These are phyloP conservation scores for Ettlia oleoabundans DNA, from an alignment of 139 green algal genomes.

Conservation along the genomic window DNA sequence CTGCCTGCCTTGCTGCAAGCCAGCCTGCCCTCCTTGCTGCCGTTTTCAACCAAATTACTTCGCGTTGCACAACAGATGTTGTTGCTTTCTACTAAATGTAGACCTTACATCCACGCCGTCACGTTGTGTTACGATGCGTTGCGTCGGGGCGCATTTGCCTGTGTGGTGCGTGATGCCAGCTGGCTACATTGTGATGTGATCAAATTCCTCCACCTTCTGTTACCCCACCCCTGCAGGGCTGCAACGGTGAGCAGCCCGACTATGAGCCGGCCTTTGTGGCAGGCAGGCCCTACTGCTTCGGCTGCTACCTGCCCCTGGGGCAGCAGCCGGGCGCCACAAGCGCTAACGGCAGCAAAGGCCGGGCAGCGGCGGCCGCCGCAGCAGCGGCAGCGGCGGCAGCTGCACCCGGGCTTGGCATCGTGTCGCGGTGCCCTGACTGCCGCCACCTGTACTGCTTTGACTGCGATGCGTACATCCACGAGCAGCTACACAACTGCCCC, in stretches of 20 bases:
- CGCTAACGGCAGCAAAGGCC: background rate
- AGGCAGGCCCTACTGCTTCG: conserved; percentile 56
- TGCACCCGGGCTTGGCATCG: conserved; percentile 28
- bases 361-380: conserved; percentile 14
- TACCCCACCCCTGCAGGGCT: conserved; percentile 16
- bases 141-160: too few species aligned
- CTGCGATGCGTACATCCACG: conserved; percentile 94
- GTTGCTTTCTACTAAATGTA: too few species aligned
- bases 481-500: conserved; percentile 95
- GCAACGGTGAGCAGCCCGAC: conserved; percentile 8
- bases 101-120: too few species aligned
- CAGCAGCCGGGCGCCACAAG: background rate
- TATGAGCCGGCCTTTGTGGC: background rate
- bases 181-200: too few species aligned
- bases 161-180: too few species aligned
- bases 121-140: too few species aligned
- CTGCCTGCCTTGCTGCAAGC: too few species aligned
- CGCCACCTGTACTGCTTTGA: conserved; percentile 89
- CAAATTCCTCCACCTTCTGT: too few species aligned
- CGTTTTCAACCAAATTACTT: too few species aligned
- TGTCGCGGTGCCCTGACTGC: conserved; percentile 81
- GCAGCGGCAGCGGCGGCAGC: background rate
- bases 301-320: conserved; percentile 52
- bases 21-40: too few species aligned
- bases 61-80: too few species aligned